A percentile compares a stretch with the other conserved stretches of the same genome.
phyloP scores from a whole-genome alignment of 495 filamentous ascomycete species.

The Penicillium roqueforti region DNA sequence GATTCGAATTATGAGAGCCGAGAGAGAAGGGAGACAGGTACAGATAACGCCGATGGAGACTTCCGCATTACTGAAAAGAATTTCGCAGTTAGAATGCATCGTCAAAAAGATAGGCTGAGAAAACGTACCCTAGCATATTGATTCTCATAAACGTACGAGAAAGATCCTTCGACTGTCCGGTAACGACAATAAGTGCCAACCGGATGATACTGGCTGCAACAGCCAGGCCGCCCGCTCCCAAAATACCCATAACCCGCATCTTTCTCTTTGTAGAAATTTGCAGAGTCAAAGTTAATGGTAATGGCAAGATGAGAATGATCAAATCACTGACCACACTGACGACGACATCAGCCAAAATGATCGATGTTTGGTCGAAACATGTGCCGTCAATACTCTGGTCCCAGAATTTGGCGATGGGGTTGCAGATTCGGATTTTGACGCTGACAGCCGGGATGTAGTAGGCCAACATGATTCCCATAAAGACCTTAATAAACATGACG shows the following conservation, averaged over 20 bases:
- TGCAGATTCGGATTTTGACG: slow-evolving; percentile 38
- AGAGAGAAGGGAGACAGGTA: slow-evolving; percentile 37
- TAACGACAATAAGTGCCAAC: slow-evolving; percentile 29
- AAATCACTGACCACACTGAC: slow-evolving; percentile 38
- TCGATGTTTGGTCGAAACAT: slow-evolving; percentile 33
- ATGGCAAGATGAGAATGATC: slow-evolving; percentile 32
- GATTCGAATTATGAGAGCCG: slow-evolving; percentile 22
- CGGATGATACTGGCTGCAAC: slow-evolving; percentile 37
- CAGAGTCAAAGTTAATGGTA: slow-evolving; percentile 31
- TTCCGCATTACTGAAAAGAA: slow-evolving; percentile 31
- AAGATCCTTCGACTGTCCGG: slow-evolving; percentile 25
- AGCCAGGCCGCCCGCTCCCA: slow-evolving; percentile 39
- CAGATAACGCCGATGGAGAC: slow-evolving; percentile 38
- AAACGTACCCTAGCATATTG: slow-evolving; percentile 34
- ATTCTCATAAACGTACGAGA: slow-evolving; percentile 36
- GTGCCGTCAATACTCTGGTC: slow-evolving; percentile 13
- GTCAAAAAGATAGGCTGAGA: background rate
- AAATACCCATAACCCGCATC: slow-evolving; percentile 29
- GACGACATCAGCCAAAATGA: slow-evolving; percentile 37
- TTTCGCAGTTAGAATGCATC: background rate
- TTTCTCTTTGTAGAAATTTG: slow-evolving; percentile 34
- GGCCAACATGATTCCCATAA: slow-evolving; percentile 35
- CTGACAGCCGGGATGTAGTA: slow-evolving; percentile 40
- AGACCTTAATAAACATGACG: slow-evolving; percentile 32
- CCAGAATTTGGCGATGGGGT: slow-evolving; percentile 37